A percentile compares a stretch with the other conserved stretches of the same genome.
Conservation (phyloP, 768 basidiomycete genomes). For the Termitomyces titanicus region DNA sequence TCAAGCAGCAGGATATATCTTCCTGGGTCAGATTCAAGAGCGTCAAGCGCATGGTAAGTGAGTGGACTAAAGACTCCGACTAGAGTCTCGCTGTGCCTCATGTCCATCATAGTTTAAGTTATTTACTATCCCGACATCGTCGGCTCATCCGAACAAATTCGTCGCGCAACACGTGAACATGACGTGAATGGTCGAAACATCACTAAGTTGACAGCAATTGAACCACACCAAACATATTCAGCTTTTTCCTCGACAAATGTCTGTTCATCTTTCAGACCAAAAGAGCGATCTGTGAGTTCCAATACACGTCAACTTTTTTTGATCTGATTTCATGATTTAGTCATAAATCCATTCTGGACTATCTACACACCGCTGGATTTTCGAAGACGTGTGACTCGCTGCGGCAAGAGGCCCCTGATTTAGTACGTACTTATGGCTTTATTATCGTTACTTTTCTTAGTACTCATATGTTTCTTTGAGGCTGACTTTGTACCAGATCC, state of each 20-base stretch:
- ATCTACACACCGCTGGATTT: constrained; percentile 27
- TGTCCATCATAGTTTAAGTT: too few species aligned
- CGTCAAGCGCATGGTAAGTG: constrained; percentile 6
- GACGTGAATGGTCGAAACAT: background rate
- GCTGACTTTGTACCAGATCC: constrained; percentile 26
- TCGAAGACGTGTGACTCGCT: constrained; percentile 29
- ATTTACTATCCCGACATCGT: too few species aligned
- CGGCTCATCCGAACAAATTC: background rate
- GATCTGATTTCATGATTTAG: constrained; percentile 13
- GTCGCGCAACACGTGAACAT: constrained; percentile 5
- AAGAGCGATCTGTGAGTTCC: constrained; percentile 9
- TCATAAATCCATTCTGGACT: constrained; percentile 34
- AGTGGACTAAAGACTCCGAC: too few species aligned
- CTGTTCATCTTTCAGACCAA: constrained; percentile 10
- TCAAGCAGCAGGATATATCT: constrained; percentile 6
- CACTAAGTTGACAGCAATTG: background rate
- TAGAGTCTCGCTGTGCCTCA: too few species aligned
- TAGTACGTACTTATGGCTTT: constrained; percentile 10
- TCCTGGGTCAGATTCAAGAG: constrained; percentile 11
- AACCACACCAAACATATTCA: constrained; percentile 1
- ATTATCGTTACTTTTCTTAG: background rate
- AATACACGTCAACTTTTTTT: background rate
- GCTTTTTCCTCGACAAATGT: background rate
- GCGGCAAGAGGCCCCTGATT: constrained; percentile 22
- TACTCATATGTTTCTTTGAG: constrained; percentile 9